Base-by-base conservation (phyloP, 305 asterid species). In the Fraxinus baroniana region DNA sequence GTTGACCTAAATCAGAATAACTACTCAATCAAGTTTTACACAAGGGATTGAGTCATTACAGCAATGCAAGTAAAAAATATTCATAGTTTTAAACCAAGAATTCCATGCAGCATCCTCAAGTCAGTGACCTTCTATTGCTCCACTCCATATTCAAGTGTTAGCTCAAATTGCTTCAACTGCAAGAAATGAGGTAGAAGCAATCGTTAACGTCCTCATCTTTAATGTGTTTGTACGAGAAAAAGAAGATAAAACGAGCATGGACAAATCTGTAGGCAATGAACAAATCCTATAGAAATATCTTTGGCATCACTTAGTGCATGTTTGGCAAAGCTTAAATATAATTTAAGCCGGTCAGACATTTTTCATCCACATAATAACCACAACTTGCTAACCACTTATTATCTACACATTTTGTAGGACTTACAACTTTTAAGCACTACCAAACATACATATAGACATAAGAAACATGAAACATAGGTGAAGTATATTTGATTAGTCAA, bases 11-110 rank as follows among this genome's bases (percentile, higher is more conserved):
- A 70, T 70, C 75, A 70, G 75, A 70, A 30, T 30, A 70, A 30
- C 41, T 70, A 13, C 75, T 12, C 39, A 13, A 68, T 13, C 20
- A 28, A 70, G 75, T 70, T 70, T 68, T 70, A 68, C 74, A 30
- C 5, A 72, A 74, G 24, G 75, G 46, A 15, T 81, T 30, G 46
- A 81, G 64, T 74, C 84, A 36, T 57, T 81, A 78, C 79, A 74
- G 79, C 33, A 71, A 36, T 49, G 66, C 32, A 75, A 77, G 64
- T 71, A 71, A 83, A 81, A 81, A 33, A 36, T 79, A 78, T 52
- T 68, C 71, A 37, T 76, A 70, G 66, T 72, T 55, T 52, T 70
- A 70, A 77, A 80, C 37, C n/a, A 5, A 76, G 70, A 64, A 76
- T 44, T 76, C 68, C 78, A 37, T 15, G 57, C 66, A 41, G 73